Percentiles rank a stretch among this genome's conserved stretches.
These are phyloP conservation scores for Hymenoscyphus albidus DNA, from an alignment of 2,329 filamentous ascomycete genomes.

Conservation along the genomic window DNA sequence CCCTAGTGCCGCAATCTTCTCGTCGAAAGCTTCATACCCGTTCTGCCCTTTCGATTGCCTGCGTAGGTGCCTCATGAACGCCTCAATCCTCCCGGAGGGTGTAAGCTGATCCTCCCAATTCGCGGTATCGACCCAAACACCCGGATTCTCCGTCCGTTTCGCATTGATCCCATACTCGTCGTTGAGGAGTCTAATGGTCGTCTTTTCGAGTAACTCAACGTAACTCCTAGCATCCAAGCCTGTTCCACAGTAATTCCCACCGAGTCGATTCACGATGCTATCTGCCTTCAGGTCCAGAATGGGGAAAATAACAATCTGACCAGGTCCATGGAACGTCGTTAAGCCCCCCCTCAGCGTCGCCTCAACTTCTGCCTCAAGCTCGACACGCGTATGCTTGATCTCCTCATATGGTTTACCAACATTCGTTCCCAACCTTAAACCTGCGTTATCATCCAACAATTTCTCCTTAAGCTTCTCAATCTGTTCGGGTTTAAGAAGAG, in stretches of 20 bases:
- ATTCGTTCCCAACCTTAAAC: background rate
- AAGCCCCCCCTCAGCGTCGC: slow-evolving; percentile 70
- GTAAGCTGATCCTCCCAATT: background rate
- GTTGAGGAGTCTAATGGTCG: background rate
- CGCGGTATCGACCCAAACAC: slow-evolving; percentile 65
- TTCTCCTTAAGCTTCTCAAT: background rate
- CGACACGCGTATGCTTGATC: background rate
- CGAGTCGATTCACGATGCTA: background rate
- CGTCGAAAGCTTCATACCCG: slow-evolving; percentile 25
- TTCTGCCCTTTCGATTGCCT: background rate
- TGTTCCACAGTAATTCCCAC: slow-evolving; percentile 6
- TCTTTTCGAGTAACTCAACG: background rate
- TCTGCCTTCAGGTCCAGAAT: slow-evolving; percentile 67
- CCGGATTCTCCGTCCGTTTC: slow-evolving; percentile 69
- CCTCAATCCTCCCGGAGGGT: slow-evolving; percentile 10
- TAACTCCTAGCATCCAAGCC: slow-evolving; percentile 63
- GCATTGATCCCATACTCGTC: slow-evolving; percentile 56
- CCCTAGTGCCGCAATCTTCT: slow-evolving; percentile 86
- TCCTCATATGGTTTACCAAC: background rate
- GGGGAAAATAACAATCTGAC: slow-evolving; percentile 89
- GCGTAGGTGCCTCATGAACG: slow-evolving; percentile 16
- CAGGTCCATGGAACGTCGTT: slow-evolving; percentile 92
- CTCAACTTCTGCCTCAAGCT: slow-evolving; percentile 26
- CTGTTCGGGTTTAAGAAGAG: slow-evolving; percentile 39
- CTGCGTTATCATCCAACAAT: background rate